These are phyloP conservation scores for Termitomyces sp. DNA, from an alignment of 768 basidiomycete genomes.

Conservation along the genomic window DNA sequence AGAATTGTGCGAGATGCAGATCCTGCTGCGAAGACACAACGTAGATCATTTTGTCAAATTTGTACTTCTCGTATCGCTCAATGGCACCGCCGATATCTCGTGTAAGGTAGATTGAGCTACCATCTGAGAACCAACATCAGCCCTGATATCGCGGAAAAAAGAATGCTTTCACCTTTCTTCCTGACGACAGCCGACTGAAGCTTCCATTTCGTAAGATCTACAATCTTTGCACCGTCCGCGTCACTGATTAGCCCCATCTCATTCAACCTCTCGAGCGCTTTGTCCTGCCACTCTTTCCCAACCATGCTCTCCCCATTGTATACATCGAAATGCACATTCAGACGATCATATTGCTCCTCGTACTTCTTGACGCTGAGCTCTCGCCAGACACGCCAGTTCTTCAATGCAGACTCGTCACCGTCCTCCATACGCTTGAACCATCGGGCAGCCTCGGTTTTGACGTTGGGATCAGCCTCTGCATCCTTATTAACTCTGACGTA, in stretches of 20 bases:
- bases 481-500: constrained; percentile 95
- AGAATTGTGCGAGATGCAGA: constrained; percentile 85
- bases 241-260: constrained; percentile 74
- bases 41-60: constrained; percentile 87
- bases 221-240: constrained; percentile 75
- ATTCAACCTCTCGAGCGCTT: constrained; percentile 62
- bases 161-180: constrained; percentile 59
- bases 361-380: constrained; percentile 89
- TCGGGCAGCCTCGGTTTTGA: constrained; percentile 70
- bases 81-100: constrained; percentile 94
- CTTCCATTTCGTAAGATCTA: constrained; percentile 88
- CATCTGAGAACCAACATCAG: constrained; percentile 46
- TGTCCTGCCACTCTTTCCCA: constrained; percentile 65
- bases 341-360: constrained; percentile 75
- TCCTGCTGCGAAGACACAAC: constrained; percentile 87
- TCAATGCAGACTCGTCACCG: constrained; percentile 78
- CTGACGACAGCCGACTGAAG: constrained; percentile 86
- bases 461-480: constrained; percentile 62
- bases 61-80: constrained; percentile 89
- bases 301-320: constrained; percentile 91
- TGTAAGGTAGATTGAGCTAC: constrained; percentile 90
- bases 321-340: constrained; percentile 89
- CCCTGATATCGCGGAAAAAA: neutral
- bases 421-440: constrained; percentile 97
- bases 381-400: constrained; percentile 92